phyloP scores from a whole-genome alignment of 768 basidiomycete species.

The Exsudoporus frostii region DNA sequence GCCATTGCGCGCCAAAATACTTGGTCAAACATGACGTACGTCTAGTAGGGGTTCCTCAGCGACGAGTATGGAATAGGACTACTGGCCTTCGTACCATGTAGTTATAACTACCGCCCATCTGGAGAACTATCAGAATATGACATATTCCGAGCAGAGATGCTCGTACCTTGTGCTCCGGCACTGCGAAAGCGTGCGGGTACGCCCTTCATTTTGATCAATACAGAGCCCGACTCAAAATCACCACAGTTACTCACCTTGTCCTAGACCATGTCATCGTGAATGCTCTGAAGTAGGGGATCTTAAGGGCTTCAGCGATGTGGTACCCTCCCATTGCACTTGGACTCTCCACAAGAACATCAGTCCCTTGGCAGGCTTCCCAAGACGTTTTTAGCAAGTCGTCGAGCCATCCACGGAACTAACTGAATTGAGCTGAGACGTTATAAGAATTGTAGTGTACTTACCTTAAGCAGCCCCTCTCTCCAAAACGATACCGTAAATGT shows the following conservation, averaged over 20 bases:
- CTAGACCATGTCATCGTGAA: constrained; percentile 99
- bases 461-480: constrained; percentile 87
- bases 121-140: constrained; percentile 16
- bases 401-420: constrained; percentile 93
- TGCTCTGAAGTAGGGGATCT: constrained; percentile 91
- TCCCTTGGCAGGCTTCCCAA: constrained; percentile 95
- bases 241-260: constrained; percentile 53
- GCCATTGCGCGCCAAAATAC: constrained; percentile 96
- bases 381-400: constrained; percentile 94
- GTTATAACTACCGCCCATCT: constrained; percentile 97
- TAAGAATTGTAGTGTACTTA: constrained; percentile 27
- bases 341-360: constrained; percentile 91
- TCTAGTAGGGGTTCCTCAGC: constrained; percentile 39
- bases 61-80: neutral
- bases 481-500: constrained; percentile 95
- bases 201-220: constrained; percentile 46
- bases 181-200: constrained; percentile 97
- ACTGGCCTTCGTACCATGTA: constrained; percentile 75
- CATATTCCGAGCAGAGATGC: neutral
- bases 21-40: constrained; percentile 97
- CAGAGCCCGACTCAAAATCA: neutral
- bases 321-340: constrained; percentile 97
- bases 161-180: constrained; percentile 86
- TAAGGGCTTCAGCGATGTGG: constrained; percentile 93
- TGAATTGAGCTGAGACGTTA: constrained; percentile 2